Evolutionary conservation across 371 early-diverging fungal species (phyloP), one percentile per base, ranked within the genome.

Genomic region (Apophysomyces sp.): DNA sequence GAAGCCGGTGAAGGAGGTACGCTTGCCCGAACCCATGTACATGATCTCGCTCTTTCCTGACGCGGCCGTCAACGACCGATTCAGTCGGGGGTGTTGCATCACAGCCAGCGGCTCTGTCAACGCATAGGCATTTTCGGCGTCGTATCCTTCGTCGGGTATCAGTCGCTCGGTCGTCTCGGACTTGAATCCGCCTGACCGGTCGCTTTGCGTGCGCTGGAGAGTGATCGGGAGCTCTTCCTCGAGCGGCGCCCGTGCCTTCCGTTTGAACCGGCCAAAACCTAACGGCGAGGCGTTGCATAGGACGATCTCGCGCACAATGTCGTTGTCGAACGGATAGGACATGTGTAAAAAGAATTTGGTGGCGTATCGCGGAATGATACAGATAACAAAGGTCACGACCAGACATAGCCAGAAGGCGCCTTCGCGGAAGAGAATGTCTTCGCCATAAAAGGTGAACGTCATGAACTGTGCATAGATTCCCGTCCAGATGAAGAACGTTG

Each of bases 261-360:
- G 54, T 52, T 21, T 65, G 31, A 29, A 34, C 29, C 58, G 27
- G 9, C 28, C 44, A 49, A 55, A 49, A n/a, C 52, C 32, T n/a
- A 28, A 32, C 31, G 53, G 39, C 1, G 32, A 26, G 18, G 18
- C 28, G n/a, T 29, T 64, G 28, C 76, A 75, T 12, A 80, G 55
- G 2, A 77, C 81, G 4, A 78, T 63, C 59, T 90, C 90, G 3
- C 83, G 80, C 5, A 87, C 69, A 21, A 90, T 82, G 57, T 87
- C 90, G 16, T 85, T 83, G 54, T 90, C 90, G 39, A 72, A 77
- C 0, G 90, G 90, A 54, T 68, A 49, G 24, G 81, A 76, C 62
- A 74, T 74, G 44, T 77, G 84, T 26, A 82, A 68, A n/a, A 72
- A 74, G 39, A 78, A 81, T 51, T 82, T 81, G 32, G 80, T 68